Evolutionary conservation across 805 yeast species (phyloP).

Genomic region (Pichia insulana): DNA sequence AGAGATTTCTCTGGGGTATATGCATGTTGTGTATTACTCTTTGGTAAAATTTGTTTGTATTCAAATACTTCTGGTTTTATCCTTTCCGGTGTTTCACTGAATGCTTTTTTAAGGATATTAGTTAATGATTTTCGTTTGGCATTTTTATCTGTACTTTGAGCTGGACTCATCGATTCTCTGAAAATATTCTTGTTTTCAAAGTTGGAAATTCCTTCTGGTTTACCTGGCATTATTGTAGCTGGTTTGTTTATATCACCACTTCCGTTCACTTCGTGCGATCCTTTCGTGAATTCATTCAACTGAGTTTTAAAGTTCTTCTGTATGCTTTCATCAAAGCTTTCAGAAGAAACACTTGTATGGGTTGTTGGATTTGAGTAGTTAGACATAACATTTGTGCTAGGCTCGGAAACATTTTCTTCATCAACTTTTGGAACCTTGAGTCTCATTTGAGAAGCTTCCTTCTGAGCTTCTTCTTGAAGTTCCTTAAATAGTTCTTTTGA

Average conservation of each 20-base stretch:
- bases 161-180: slow-evolving; percentile 10
- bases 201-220: neutral
- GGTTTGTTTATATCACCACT: too few relatives aligned
- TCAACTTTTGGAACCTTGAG: slow-evolving; percentile 2
- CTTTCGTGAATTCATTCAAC: too few relatives aligned
- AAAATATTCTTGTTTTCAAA: slow-evolving; percentile 2
- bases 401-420: slow-evolving; percentile 17
- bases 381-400: slow-evolving; percentile 24
- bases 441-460: slow-evolving; percentile 15
- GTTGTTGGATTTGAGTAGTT: slow-evolving; percentile 26
- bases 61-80: neutral
- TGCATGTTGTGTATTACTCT: neutral
- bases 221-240: too few relatives aligned
- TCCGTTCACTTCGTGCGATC: too few relatives aligned
- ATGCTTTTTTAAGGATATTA: neutral
- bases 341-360: slow-evolving; percentile 20
- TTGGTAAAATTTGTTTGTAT: neutral
- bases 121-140: slow-evolving; percentile 5
- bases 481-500: slow-evolving; percentile 25
- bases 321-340: slow-evolving; percentile 1
- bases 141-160: slow-evolving; percentile 5
- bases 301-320: neutral
- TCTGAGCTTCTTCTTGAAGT: slow-evolving; percentile 22
- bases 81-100: neutral
- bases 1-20: neutral